Base-by-base conservation (phyloP, 163 green algal species). In the Prototheca wickerhamii region DNA sequence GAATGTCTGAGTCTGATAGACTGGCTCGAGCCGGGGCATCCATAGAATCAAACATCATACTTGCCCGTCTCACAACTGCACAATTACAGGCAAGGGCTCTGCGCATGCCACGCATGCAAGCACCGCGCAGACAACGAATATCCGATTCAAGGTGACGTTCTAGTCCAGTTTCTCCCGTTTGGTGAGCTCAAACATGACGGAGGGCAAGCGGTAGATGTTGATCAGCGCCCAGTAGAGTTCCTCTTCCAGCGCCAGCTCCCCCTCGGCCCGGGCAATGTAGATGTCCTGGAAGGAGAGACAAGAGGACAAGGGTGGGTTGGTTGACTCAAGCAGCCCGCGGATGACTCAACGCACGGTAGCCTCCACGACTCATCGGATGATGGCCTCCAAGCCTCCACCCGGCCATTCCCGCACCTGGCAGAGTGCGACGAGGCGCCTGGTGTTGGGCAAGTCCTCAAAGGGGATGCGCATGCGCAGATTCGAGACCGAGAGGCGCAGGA, bases 191-290 rank as follows among this genome's bases (percentile, higher is more conserved):
- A 91, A 86, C 25, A 96, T 71, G 32, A 95, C 67, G 15, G 77
- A 63, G 18, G 89, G 88, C 6, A 80, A 83, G 3, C 87, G 69
- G 73, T 93, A 96, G 3, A 95, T 86, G 34, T 82, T 88, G 49
- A 95, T 83, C 2, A 96, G 77, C 17, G 84, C 76, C 55, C 72
- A 86, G 64, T 87, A 95, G 32, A 96, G 77, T 71, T 93, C 82
- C 65, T 95, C 88, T 63, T 96, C 89, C 60, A 96, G 64, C 8
- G 76, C 75, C 29, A 95, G 76, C 64, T 95, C 84, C 0, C 84
- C 81, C 71, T 93, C 82, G 15, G 90, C 89, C 3, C 89, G 65
- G 0, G 89, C 89, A 31, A 92, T 87, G 65, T 92, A 91, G 10
- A 96, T 89, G 75, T 96, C 89, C 69, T 87, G 71, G 50, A 70